These are phyloP conservation scores for Sporothrix schenckii DNA, from an alignment of 2,329 filamentous ascomycete genomes.

Conservation along the genomic window DNA sequence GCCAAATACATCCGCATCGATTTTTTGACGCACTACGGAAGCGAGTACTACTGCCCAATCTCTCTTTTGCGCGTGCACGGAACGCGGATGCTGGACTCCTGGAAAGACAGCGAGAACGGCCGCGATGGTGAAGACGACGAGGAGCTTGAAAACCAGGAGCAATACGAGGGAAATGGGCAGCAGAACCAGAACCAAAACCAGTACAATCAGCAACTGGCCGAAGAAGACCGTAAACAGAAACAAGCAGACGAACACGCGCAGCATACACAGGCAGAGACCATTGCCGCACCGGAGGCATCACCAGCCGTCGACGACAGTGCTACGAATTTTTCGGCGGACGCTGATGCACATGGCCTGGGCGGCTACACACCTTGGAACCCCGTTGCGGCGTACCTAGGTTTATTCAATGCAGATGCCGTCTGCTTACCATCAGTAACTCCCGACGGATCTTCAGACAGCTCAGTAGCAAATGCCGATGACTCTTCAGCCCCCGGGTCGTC, in stretches of 20 bases:
- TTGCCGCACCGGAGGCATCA: background rate
- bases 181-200: conserved; percentile 40
- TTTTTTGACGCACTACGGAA: conserved; percentile 90
- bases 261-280: conserved; percentile 28
- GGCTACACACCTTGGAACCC: conserved; percentile 30
- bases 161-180: conserved; percentile 39
- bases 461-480: background rate
- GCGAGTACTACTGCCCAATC: conserved; percentile 94
- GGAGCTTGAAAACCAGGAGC: conserved; percentile 44
- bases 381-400: background rate
- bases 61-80: conserved; percentile 91
- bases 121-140: conserved; percentile 65
- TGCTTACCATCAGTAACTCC: background rate
- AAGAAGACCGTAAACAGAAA: conserved; percentile 41
- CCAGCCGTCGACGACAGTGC: conserved; percentile 14
- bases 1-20: conserved; percentile 91
- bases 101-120: conserved; percentile 75
- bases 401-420: conserved; percentile 19
- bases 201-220: conserved; percentile 22
- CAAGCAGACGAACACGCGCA: conserved; percentile 44
- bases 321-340: background rate
- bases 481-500: background rate
- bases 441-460: background rate
- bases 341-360: background rate
- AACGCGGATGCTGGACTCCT: conserved; percentile 93